Conservation (phyloP, 2,329 filamentous ascomycete species). For the Aspergillus sp. region DNA sequence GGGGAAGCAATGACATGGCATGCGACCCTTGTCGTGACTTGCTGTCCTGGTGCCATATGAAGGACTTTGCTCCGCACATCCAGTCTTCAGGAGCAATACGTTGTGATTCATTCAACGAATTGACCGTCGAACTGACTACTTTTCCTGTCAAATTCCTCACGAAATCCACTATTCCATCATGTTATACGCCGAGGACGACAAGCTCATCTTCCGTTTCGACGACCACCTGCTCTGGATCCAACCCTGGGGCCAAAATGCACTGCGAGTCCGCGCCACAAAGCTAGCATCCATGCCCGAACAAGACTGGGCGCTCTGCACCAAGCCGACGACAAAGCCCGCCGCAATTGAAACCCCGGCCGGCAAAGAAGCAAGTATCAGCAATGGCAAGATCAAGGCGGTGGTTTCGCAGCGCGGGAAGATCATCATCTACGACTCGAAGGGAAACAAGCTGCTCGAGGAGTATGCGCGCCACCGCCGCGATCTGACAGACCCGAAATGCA, state of each 20-base stretch:
- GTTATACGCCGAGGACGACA: constrained; percentile 33
- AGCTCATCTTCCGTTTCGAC: constrained; percentile 36
- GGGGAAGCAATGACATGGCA: constrained; percentile 2
- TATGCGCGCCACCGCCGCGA: constrained; percentile 52
- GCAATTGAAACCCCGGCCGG: constrained; percentile 15
- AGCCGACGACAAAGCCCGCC: constrained; percentile 12
- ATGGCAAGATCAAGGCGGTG: constrained; percentile 49
- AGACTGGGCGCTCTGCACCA: constrained; percentile 34
- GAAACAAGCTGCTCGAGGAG: constrained; percentile 51
- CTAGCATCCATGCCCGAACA: constrained; percentile 34
- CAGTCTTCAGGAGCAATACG: too few species aligned
- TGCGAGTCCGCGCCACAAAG: constrained; percentile 38
- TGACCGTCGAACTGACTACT: background rate
- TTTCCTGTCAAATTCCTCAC: background rate
- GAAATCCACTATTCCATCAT: constrained; percentile 16
- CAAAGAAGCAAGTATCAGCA: constrained; percentile 42
- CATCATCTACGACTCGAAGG: constrained; percentile 44
- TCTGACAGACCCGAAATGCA: constrained; percentile 56
- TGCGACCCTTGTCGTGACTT: background rate
- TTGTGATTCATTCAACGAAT: background rate
- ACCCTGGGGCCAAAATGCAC: constrained; percentile 38
- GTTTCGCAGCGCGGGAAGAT: constrained; percentile 51
- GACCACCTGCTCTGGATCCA: constrained; percentile 38
- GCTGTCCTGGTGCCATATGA: background rate
- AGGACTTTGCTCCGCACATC: too few species aligned